Evolutionary conservation across 2,329 filamentous ascomycete species (phyloP).

Genomic region (Phoma sp.): DNA sequence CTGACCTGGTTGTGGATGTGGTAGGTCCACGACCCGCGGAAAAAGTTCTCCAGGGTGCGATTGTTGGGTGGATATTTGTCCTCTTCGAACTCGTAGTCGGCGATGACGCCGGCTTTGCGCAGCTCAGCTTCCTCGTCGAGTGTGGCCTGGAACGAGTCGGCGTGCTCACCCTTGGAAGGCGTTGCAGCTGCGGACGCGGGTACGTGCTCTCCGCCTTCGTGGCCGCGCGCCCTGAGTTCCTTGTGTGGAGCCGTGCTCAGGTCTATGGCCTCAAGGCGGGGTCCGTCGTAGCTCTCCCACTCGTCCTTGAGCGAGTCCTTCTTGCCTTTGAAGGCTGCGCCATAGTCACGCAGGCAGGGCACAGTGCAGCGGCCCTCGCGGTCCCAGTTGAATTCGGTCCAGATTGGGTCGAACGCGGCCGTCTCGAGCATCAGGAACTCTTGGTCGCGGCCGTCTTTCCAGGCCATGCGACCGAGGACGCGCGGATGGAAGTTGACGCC

Average conservation of each 20-base stretch:
- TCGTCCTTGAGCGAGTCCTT: slow-evolving; percentile 56
- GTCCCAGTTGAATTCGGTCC: slow-evolving; percentile 64
- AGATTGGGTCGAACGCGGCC: slow-evolving; percentile 63
- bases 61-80: slow-evolving; percentile 64
- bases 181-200: slow-evolving; percentile 38
- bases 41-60: slow-evolving; percentile 62
- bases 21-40: slow-evolving; percentile 63
- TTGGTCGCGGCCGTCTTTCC: slow-evolving; percentile 61
- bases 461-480: slow-evolving; percentile 62
- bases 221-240: slow-evolving; percentile 33
- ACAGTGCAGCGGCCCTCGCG: slow-evolving; percentile 60
- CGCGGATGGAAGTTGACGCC: slow-evolving; percentile 64
- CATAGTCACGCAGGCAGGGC: slow-evolving; percentile 61
- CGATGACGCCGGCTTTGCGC: slow-evolving; percentile 49
- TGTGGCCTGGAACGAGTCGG: slow-evolving; percentile 50
- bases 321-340: slow-evolving; percentile 59
- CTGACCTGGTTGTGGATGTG: slow-evolving; percentile 64
- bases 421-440: slow-evolving; percentile 65
- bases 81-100: slow-evolving; percentile 56
- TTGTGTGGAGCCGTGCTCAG: slow-evolving; percentile 35
- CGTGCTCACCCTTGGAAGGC: slow-evolving; percentile 29
- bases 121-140: slow-evolving; percentile 50
- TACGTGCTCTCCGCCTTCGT: slow-evolving; percentile 35
- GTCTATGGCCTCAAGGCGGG: slow-evolving; percentile 48
- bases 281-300: slow-evolving; percentile 60